A percentile compares a stretch with the other conserved stretches of the same genome.
Evolutionary conservation across 2,329 filamentous ascomycete genomes (phyloP).

Genomic region (Huntiella savannae): DNA sequence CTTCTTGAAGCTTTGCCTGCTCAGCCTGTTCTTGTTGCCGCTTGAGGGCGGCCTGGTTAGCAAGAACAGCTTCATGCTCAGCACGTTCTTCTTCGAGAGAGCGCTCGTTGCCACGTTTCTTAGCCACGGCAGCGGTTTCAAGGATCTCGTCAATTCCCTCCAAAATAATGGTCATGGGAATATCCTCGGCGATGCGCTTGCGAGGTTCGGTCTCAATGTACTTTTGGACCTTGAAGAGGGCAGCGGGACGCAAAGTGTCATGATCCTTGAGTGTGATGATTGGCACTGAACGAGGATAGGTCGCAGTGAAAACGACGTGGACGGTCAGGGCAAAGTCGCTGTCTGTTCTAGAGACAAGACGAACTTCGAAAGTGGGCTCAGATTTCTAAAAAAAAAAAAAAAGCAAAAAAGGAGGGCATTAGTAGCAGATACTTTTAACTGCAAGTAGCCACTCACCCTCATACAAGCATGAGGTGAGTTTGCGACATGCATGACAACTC

Average conservation of each 20-base stretch:
- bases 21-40: slow-evolving; percentile 33
- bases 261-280: slow-evolving; percentile 49
- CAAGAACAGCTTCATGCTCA: slow-evolving; percentile 56
- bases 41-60: slow-evolving; percentile 37
- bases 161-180: slow-evolving; percentile 47
- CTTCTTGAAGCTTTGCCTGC: slow-evolving; percentile 36
- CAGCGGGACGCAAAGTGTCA: slow-evolving; percentile 47
- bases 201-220: slow-evolving; percentile 40
- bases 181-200: slow-evolving; percentile 31
- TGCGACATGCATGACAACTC: too few species aligned
- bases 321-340: slow-evolving; percentile 52
- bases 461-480: slow-evolving; percentile 5
- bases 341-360: slow-evolving; percentile 54
- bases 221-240: slow-evolving; percentile 49
- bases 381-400: slow-evolving; percentile 39
- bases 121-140: slow-evolving; percentile 67
- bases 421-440: background rate
- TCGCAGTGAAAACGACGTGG: slow-evolving; percentile 67
- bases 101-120: slow-evolving; percentile 54
- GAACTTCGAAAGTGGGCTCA: slow-evolving; percentile 66
- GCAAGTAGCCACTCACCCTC: background rate
- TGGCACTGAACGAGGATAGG: slow-evolving; percentile 73
- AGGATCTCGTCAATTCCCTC: slow-evolving; percentile 55
- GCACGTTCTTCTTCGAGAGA: slow-evolving; percentile 81
- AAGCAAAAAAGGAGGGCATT: too few species aligned